These are phyloP conservation scores for Hortiboletus campestris DNA, from an alignment of 768 basidiomycete species.

Conservation along the genomic window DNA sequence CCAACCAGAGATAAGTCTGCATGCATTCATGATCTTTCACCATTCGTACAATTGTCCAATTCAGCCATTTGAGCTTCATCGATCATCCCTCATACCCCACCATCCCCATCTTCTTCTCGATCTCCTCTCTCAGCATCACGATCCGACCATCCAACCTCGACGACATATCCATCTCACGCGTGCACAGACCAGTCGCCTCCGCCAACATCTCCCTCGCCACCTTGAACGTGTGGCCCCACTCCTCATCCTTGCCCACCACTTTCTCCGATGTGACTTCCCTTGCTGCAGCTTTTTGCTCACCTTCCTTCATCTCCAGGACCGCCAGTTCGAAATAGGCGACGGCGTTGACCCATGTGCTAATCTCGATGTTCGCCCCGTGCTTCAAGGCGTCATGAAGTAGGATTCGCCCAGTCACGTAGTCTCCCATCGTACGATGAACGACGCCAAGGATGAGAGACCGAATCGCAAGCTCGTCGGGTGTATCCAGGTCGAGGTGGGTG, in stretches of 20 bases:
- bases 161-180: conserved; percentile 58
- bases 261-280: conserved; percentile 31
- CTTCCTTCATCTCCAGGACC: conserved; percentile 65
- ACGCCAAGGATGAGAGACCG: conserved; percentile 70
- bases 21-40: too few relatives aligned
- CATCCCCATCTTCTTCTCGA: conserved; percentile 57
- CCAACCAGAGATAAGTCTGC: too few relatives aligned
- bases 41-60: too few relatives aligned
- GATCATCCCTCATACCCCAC: conserved; percentile 15
- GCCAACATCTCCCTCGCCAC: conserved; percentile 51
- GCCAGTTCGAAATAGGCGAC: conserved; percentile 70
- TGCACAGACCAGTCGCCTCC: conserved; percentile 43
- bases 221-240: conserved; percentile 51
- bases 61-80: too few relatives aligned
- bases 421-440: conserved; percentile 55
- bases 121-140: conserved; percentile 69
- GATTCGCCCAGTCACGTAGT: conserved; percentile 42
- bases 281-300: conserved; percentile 35
- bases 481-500: conserved; percentile 49
- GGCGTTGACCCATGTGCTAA: conserved; percentile 66
- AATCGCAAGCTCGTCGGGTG: conserved; percentile 66
- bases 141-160: conserved; percentile 70
- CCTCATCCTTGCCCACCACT: conserved; percentile 7
- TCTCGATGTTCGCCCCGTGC: conserved; percentile 39
- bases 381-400: conserved; percentile 53